A percentile compares a stretch with the other conserved stretches of the same genome.
phyloP scores from a whole-genome alignment of 352 stramenopile genomes.

The Plasmopara halstedii region DNA sequence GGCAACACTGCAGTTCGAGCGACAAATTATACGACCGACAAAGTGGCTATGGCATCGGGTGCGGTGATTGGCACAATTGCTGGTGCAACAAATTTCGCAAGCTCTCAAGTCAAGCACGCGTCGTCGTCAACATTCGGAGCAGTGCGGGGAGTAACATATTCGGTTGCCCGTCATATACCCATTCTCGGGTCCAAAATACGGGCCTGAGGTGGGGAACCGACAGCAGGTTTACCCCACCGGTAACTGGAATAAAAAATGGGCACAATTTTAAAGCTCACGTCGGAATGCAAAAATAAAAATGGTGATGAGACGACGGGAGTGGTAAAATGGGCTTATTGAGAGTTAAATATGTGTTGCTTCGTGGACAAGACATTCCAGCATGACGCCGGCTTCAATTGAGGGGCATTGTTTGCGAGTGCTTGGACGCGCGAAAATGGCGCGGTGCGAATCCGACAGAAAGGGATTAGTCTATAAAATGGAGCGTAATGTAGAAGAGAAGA shows the following conservation, averaged over 20 bases:
- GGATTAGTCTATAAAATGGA: slow-evolving; percentile 19
- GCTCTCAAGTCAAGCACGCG: slow-evolving; percentile 49
- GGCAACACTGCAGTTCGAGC: slow-evolving; percentile 37
- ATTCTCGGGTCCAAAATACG: slow-evolving; percentile 65
- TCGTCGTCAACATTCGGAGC: slow-evolving; percentile 59
- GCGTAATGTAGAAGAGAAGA: slow-evolving; percentile 23
- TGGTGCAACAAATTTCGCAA: slow-evolving; percentile 48
- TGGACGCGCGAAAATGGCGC: slow-evolving; percentile 27
- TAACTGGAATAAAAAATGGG: slow-evolving; percentile 27
- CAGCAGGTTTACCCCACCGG: slow-evolving; percentile 29
- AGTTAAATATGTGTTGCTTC: slow-evolving; percentile 27
- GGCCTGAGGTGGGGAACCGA: slow-evolving; percentile 38
- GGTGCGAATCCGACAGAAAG: slow-evolving; percentile 27
- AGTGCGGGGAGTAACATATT: slow-evolving; percentile 46
- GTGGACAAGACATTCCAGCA: slow-evolving; percentile 28
- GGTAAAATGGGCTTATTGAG: slow-evolving; percentile 5
- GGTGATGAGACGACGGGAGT: slow-evolving; percentile 12
- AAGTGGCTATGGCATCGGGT: slow-evolving; percentile 18
- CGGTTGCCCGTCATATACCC: slow-evolving; percentile 50
- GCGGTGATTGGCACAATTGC: slow-evolving; percentile 29
- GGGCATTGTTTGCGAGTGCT: slow-evolving; percentile 25
- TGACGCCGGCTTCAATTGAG: slow-evolving; percentile 15
- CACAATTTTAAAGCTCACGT: slow-evolving; percentile 4
- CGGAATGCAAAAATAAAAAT: slow-evolving; percentile 19
- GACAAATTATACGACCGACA: slow-evolving; percentile 52